Evolutionary conservation across 1,139 yeast species (phyloP).

Genomic region (Torulaspora globosa): DNA sequence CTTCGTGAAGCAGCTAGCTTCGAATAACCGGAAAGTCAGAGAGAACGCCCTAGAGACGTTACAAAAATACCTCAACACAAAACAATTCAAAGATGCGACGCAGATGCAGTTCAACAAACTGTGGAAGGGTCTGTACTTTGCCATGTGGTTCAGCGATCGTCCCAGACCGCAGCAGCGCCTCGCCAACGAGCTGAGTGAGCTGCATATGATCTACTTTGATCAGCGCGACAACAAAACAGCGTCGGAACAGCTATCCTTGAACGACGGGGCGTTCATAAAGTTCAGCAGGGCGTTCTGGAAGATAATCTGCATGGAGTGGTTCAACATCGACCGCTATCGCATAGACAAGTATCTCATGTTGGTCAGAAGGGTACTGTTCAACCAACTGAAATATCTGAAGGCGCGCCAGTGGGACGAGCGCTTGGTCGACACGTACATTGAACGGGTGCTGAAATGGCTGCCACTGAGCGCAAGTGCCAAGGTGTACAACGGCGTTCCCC

Average conservation of each 20-base stretch:
- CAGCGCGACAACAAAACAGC: conserved; percentile 18
- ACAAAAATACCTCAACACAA: conserved; percentile 50
- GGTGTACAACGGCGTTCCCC: conserved; percentile 72
- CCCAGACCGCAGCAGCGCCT: conserved; percentile 86
- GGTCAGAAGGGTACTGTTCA: conserved; percentile 70
- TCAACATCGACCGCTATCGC: conserved; percentile 76
- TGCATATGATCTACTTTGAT: conserved; percentile 41
- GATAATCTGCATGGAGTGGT: conserved; percentile 80
- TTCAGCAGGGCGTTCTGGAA: conserved; percentile 81
- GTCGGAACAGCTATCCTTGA: conserved; percentile 37
- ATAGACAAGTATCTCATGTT: conserved; percentile 80
- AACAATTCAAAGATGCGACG: conserved; percentile 40
- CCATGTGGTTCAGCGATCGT: conserved; percentile 96
- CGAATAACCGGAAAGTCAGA: conserved; percentile 52
- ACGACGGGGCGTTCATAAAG: conserved; percentile 36
- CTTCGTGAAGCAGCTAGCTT: conserved; percentile 78
- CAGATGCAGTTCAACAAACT: conserved; percentile 67
- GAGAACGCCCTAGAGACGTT: conserved; percentile 72
- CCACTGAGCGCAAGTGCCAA: conserved; percentile 58
- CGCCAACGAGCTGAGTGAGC: conserved; percentile 66
- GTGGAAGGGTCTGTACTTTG: conserved; percentile 90
- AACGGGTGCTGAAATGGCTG: conserved; percentile 41
- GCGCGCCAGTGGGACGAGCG: conserved; percentile 53
- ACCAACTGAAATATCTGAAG: conserved; percentile 55
- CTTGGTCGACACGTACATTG: conserved; percentile 45